Base-by-base conservation (phyloP, 495 filamentous ascomycete species). In the Daldinia decipiens region DNA sequence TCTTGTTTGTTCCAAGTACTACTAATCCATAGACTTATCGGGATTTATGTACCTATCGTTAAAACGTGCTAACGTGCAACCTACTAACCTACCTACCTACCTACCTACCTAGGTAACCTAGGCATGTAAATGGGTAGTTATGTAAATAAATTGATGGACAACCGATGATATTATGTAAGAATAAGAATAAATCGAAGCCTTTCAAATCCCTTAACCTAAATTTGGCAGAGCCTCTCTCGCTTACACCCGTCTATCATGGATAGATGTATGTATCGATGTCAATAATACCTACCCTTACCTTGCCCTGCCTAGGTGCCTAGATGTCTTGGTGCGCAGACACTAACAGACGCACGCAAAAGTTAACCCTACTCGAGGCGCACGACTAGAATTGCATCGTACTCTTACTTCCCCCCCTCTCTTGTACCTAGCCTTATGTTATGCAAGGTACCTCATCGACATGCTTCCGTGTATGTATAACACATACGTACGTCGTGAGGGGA, bases 361-460 rank as follows among this genome's bases (percentile, higher is more conserved):
- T 40, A 40, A 47, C 17, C 43, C 43, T 47, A 47, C 43, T 24
- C 19, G 43, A 47, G 43, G 7, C 12, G 17, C 19, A 19, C 19
- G 3, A 47, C 43, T 47, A 53, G 51, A 53, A 27, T 31, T 31
- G 26, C 12, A 53, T 53, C n/a, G 15, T 31, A 31, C 29, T 53
- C 13, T 4, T 47, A 11, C 19, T 47, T 19, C 15, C 36, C 51
- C 36, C 51, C 36, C 50, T 62, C 51, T 38, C 39, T 71, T 53
- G 59, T 62, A 31, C 29, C 29, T 31, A 71, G 69, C 69, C 64
- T 72, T 65, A 68, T 72, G 65, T 65, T 56, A 62, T 73, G 70
- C 70, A 73, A 73, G 70, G 70, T 62, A 73, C 70, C 70, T 73
- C 64, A 68, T 65, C 52, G 51, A 29, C 32, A 29, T 65, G 54